Base-by-base conservation (phyloP, 2,329 filamentous ascomycete genomes). In the Epichloe festucae region DNA sequence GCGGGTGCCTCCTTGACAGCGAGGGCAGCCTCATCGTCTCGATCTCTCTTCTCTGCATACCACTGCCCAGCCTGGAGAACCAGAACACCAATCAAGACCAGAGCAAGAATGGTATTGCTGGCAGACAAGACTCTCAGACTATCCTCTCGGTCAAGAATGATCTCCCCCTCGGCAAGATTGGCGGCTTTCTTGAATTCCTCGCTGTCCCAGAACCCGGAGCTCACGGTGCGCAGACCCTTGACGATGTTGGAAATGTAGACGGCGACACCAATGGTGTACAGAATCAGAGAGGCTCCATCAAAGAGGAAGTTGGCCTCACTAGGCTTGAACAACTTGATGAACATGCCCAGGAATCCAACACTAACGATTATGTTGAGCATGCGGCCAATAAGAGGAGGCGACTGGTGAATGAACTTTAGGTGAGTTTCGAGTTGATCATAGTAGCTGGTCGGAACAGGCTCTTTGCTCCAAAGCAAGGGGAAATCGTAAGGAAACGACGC, bases 161-260 rank as follows among this genome's bases (percentile, higher is more conserved):
- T 73, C 60, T 88, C 84, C 23, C 76, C 76, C 79, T 5, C 74
- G 52, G 67, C 51, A 53, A 71, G 68, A 17, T 70, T 71, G 58
- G 63, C 66, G 52, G 61, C 72, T 55, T 63, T 56, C 46, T 64
- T 59, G 44, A 65, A 69, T 52, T 70, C 71, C 31, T 69, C 65
- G 51, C 70, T 67, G 54, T 67, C 63, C 68, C 78, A 94, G 53
- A 80, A 72, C 38, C 87, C 87, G 5, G 78, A 79, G 53, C 80
- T 87, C 41, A 96, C 85, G 54, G 91, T 84, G 57, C 90, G 77
- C 66, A 98, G 77, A 4, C 91, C 93, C 74, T 95, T 95, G 66
- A 97, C 85, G 62, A 97, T 95, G 70, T 98, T 98, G 60, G 90
- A 85, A 58, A 95, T 81, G 70, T 97, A 98, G 60, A 98, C 87